A percentile compares a stretch with the other conserved stretches of the same genome.
These are phyloP conservation scores for Fusarium tjaetaba DNA, from an alignment of 2,329 filamentous ascomycete species.

Conservation along the genomic window DNA sequence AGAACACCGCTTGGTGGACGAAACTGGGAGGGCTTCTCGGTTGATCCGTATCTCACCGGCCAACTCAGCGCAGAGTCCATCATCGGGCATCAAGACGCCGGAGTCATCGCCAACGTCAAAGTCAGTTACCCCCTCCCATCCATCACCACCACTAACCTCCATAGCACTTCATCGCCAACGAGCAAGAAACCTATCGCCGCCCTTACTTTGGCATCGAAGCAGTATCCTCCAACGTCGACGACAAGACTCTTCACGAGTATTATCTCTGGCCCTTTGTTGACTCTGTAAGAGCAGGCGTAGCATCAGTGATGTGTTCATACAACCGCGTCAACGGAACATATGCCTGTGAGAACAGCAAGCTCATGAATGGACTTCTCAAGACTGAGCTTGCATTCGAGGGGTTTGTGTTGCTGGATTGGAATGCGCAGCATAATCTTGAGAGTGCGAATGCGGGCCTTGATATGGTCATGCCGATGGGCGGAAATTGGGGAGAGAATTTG, in stretches of 20 bases:
- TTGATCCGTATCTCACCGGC: slow-evolving; percentile 77
- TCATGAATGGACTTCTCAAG: slow-evolving; percentile 75
- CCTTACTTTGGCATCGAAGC: slow-evolving; percentile 59
- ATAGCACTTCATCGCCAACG: slow-evolving; percentile 67
- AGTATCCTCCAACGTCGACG: slow-evolving; percentile 70
- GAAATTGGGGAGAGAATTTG: slow-evolving; percentile 72
- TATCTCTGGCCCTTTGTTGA: slow-evolving; percentile 75
- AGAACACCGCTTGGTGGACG: slow-evolving; percentile 76
- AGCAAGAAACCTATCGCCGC: slow-evolving; percentile 65
- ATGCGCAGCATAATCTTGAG: slow-evolving; percentile 68
- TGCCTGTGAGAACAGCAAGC: slow-evolving; percentile 76
- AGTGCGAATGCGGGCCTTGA: slow-evolving; percentile 70
- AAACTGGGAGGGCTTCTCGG: slow-evolving; percentile 80
- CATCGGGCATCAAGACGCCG: slow-evolving; percentile 78
- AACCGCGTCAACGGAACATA: slow-evolving; percentile 78
- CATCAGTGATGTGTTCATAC: slow-evolving; percentile 74
- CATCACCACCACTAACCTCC: accelerated
- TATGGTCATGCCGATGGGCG: slow-evolving; percentile 71
- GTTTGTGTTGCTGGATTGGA: slow-evolving; percentile 76
- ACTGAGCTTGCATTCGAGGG: slow-evolving; percentile 72
- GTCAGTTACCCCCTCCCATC: slow-evolving; percentile 32
- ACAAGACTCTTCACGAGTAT: slow-evolving; percentile 71
- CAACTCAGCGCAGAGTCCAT: slow-evolving; percentile 77
- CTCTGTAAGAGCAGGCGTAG: slow-evolving; percentile 65
- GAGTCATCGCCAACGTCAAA: slow-evolving; percentile 81